A percentile compares a stretch with the other conserved stretches of the same genome.
phyloP scores from a whole-genome alignment of 2,329 filamentous ascomycete species.

The Xylaria hypoxylon region DNA sequence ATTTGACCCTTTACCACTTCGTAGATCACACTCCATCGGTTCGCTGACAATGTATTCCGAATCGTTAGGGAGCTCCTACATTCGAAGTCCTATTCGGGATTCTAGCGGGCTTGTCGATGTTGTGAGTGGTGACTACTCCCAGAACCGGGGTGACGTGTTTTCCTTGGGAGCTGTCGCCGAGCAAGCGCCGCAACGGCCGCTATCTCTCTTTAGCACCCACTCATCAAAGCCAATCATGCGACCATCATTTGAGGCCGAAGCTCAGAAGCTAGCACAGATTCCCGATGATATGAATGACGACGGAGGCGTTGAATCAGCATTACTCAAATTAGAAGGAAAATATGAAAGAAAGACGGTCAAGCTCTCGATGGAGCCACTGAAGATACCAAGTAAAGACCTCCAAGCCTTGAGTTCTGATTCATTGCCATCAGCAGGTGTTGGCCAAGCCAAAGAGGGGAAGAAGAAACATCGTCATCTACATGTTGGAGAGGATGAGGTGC shows the following conservation, averaged over 20 bases:
- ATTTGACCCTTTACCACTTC: slow-evolving; percentile 61
- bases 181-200: slow-evolving; percentile 57
- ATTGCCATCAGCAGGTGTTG: slow-evolving; percentile 43
- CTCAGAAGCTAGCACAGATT: slow-evolving; percentile 86
- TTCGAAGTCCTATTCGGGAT: slow-evolving; percentile 57
- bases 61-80: slow-evolving; percentile 68
- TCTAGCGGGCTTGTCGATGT: slow-evolving; percentile 60
- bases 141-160: slow-evolving; percentile 60
- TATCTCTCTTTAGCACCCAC: slow-evolving; percentile 71
- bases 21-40: slow-evolving; percentile 68
- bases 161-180: slow-evolving; percentile 70
- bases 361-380: slow-evolving; percentile 56
- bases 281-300: slow-evolving; percentile 84
- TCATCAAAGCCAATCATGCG: slow-evolving; percentile 73
- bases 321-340: slow-evolving; percentile 91
- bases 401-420: slow-evolving; percentile 35
- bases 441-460: slow-evolving; percentile 55
- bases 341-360: slow-evolving; percentile 69
- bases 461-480: slow-evolving; percentile 60
- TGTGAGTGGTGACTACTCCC: slow-evolving; percentile 58
- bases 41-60: slow-evolving; percentile 71
- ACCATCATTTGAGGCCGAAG: slow-evolving; percentile 87
- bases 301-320: slow-evolving; percentile 90
- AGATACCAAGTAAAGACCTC: slow-evolving; percentile 42
- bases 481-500: slow-evolving; percentile 56